phyloP scores from a whole-genome alignment of 345 rosid genomes.

The Lepidium didymum region DNA sequence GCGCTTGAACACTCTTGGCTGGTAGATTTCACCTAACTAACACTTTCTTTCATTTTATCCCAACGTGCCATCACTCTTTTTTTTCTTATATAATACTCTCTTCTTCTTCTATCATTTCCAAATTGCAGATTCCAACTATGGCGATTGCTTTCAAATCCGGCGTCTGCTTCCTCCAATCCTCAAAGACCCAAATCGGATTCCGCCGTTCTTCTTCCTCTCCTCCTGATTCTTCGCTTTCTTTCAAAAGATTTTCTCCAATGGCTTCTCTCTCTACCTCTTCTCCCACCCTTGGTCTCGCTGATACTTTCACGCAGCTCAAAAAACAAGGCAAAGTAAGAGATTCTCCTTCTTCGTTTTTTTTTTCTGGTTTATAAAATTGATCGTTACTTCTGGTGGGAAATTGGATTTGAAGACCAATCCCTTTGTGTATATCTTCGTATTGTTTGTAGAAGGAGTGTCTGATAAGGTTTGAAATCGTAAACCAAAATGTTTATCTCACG shows the following conservation, averaged over 20 bases:
- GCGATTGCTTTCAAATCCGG: constrained; percentile 28
- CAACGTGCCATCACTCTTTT: not conserved
- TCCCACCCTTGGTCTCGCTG: constrained; percentile 51
- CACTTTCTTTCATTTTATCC: constrained; percentile 7
- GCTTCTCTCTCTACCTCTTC: constrained; percentile 33
- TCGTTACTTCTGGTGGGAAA: constrained; percentile 1
- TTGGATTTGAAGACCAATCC: not conserved
- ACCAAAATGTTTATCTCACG: not conserved
- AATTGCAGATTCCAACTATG: not conserved
- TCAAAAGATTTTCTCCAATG: constrained; percentile 47
- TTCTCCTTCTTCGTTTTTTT: not conserved
- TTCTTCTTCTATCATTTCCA: not conserved
- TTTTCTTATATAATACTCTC: not conserved
- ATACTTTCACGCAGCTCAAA: constrained; percentile 56
- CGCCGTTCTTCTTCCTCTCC: constrained; percentile 10
- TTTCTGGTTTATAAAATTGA: not conserved
- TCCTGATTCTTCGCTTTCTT: constrained; percentile 29
- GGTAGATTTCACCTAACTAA: constrained; percentile 30
- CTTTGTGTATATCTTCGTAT: not conserved
- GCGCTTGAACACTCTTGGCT: constrained; percentile 1
- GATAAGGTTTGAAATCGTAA: not conserved
- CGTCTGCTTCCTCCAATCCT: constrained; percentile 18
- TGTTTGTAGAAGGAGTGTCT: not conserved
- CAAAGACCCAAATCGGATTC: constrained; percentile 29
- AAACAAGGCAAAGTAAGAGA: constrained; percentile 59